Conservation (phyloP, 1,284 basidiomycete species). For the Macrocybe sp. region DNA sequence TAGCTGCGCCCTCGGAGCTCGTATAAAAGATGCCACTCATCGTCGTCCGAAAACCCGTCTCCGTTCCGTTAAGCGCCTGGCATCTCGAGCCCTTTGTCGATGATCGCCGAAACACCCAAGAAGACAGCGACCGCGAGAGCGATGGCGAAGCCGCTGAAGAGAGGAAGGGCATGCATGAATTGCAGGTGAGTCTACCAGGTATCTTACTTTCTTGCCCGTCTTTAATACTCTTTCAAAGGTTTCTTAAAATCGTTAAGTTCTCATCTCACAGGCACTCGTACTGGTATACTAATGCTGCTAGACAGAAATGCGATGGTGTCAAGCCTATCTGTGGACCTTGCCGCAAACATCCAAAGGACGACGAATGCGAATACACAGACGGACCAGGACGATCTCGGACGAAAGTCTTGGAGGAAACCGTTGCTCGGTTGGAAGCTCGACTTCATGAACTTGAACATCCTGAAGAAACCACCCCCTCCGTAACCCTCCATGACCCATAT, state of each 20-base stretch:
- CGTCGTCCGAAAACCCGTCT: conserved; percentile 6
- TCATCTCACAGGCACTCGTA: conserved; percentile 3
- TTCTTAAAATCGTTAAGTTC: conserved; percentile 52
- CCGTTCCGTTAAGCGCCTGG: conserved; percentile 30
- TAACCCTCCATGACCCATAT: conserved; percentile 41
- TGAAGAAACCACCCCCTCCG: conserved; percentile 36
- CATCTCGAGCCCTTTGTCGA: conserved; percentile 21
- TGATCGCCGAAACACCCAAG: conserved; percentile 25
- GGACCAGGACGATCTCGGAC: conserved; percentile 39
- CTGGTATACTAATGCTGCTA: conserved; percentile 3
- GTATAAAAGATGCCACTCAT: conserved; percentile 13
- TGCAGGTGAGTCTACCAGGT: conserved; percentile 30
- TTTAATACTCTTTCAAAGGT: conserved; percentile 26
- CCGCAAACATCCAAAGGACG: conserved; percentile 34
- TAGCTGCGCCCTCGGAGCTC: conserved; percentile 8
- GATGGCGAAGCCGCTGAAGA: conserved; percentile 31
- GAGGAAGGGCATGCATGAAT: conserved; percentile 41
- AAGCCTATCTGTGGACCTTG: conserved; percentile 43
- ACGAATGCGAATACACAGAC: conserved; percentile 43
- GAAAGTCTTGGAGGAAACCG: conserved; percentile 38
- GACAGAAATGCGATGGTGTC: conserved; percentile 41
- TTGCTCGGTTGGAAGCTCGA: conserved; percentile 36
- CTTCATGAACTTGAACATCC: conserved; percentile 42
- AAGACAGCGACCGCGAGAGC: conserved; percentile 14
- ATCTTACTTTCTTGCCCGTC: neutral